phyloP scores from a whole-genome alignment of 176 grass and related monocot genomes.

The Avena eriantha region DNA sequence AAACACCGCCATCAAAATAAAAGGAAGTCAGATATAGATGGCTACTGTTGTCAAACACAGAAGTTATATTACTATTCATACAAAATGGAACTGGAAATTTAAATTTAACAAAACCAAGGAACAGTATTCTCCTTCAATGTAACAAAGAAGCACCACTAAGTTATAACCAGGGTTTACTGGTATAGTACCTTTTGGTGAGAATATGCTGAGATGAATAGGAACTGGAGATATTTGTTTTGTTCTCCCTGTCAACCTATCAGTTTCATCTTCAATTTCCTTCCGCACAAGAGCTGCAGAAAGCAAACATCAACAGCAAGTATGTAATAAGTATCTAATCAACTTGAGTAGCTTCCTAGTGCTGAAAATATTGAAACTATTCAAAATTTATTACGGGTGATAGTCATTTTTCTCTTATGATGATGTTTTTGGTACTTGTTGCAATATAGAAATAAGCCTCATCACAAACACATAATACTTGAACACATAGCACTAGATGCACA shows the following conservation, averaged over 20 bases:
- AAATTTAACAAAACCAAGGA: slow-evolving; percentile 14
- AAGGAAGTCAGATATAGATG: slow-evolving; percentile 14
- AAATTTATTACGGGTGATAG: background rate
- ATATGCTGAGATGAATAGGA: slow-evolving; percentile 99
- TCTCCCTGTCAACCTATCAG: slow-evolving; percentile 81
- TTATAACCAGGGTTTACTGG: background rate
- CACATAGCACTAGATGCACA: background rate
- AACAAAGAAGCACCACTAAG: background rate
- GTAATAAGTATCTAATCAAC: background rate
- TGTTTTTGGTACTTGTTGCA: background rate
- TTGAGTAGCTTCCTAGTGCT: slow-evolving; percentile 19
- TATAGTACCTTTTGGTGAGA: slow-evolving; percentile 73
- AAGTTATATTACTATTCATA: background rate
- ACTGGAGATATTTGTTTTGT: slow-evolving; percentile 89
- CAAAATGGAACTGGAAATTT: background rate
- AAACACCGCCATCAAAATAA: background rate
- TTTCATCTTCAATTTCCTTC: slow-evolving; percentile 97
- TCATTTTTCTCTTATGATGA: background rate
- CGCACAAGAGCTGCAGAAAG: slow-evolving; percentile 70
- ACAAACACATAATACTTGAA: background rate
- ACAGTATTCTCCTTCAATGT: background rate
- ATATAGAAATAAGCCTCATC: background rate
- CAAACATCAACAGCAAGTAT: slow-evolving; percentile 13
- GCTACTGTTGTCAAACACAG: slow-evolving; percentile 32
- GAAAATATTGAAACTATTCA: background rate